These are phyloP conservation scores for Bretschneidera sinensis DNA, from an alignment of 345 rosid species.

Conservation along the genomic window DNA sequence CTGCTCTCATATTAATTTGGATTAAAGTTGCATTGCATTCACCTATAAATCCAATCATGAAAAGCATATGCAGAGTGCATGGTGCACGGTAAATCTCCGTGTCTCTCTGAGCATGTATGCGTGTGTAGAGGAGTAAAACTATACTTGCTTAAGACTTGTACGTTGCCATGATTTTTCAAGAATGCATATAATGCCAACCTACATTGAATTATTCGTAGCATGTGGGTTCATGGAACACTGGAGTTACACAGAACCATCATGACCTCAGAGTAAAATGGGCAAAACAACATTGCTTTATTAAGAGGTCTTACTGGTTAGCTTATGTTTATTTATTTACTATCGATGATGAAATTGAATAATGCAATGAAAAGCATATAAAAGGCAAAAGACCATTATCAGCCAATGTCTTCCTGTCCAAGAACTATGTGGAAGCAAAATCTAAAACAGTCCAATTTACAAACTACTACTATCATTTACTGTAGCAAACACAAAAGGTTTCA, in stretches of 20 bases:
- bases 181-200: not conserved
- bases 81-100: too few relatives aligned
- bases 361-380: not conserved
- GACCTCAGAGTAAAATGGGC: too few relatives aligned
- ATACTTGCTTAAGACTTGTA: too few relatives aligned
- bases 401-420: not conserved
- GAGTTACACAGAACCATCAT: not conserved
- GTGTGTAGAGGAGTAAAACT: too few relatives aligned
- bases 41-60: too few relatives aligned
- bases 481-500: not conserved
- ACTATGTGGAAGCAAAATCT: too few relatives aligned
- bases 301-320: not conserved
- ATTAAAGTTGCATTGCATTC: too few relatives aligned
- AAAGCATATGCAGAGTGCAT: too few relatives aligned
- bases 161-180: too few relatives aligned
- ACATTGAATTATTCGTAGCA: not conserved
- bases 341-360: not conserved
- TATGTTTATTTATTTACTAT: too few relatives aligned
- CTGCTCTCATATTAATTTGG: too few relatives aligned
- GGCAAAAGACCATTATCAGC: not conserved
- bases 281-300: not conserved
- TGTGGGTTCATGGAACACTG: not conserved
- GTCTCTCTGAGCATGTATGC: too few relatives aligned
- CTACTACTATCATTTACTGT: not conserved
- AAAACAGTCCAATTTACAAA: not conserved